Base-by-base conservation (phyloP, 805 yeast genomes). In the Clavispora santaluciae region DNA sequence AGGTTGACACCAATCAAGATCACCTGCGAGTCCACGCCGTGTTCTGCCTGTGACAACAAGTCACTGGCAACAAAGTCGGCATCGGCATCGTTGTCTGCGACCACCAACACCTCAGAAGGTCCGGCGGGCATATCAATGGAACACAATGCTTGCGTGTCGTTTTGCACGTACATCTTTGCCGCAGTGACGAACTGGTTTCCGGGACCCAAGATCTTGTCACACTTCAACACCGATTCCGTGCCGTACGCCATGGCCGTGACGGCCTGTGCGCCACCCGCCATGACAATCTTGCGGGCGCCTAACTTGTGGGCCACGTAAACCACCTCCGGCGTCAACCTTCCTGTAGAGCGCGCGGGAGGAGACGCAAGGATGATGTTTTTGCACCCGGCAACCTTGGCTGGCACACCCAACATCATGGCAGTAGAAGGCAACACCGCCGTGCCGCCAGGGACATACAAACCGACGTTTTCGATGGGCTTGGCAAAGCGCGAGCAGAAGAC, bases 81-180 rank as follows among this genome's bases (percentile, higher is more conserved):
- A 64, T 89, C 96, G 10, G 97, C 87, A 35, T 75, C 58, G 44
- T 72, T 77, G 61, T 93, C 99, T 36, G 96, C 95, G 53, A 93
- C 72, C n/a, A 91, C 99, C 44, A 93, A 73, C 18, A 93, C 99
- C 67, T 93, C 99, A 39, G 95, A 86, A 22, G 99, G 99, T 8
- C 99, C 99, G 20, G 99, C 99, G 37, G 99, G 99, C 98, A 93
- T 91, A 64, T 93, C 99, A 53, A 93, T 93, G 13, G 96, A 86
- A 60, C 96, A 93, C 57, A 90, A 70, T 6, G 99, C 98, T 48
- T 83, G 83, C 1, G 96, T 86, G 59, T 93, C 99, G 57, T 93
- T 95, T 55, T 91, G 93, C 38, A 95, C 93, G 60, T 84, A 71
- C 99, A 93, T 93, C 73, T 93, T 93, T 33, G 99, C 99, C 33